Evolutionary conservation across 345 rosid species (phyloP).

Genomic region (Arabis hirsuta): DNA sequence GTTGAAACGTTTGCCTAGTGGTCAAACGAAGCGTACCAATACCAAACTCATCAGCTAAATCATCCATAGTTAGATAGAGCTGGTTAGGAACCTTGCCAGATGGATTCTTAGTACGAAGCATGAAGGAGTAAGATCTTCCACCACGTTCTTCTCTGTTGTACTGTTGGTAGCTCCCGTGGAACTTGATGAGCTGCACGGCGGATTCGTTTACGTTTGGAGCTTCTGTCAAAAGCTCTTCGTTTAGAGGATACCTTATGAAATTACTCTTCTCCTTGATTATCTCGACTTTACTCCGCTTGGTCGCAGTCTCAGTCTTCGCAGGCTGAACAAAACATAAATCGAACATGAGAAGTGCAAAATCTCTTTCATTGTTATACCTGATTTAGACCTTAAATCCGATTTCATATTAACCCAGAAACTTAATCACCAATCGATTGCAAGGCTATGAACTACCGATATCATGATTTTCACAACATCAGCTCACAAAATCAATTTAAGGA

Average conservation of each 20-base stretch:
- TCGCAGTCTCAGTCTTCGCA: conserved; percentile 53
- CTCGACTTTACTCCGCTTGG: conserved; percentile 95
- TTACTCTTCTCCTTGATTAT: conserved; percentile 96
- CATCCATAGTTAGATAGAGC: conserved; percentile 91
- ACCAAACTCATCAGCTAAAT: conserved; percentile 96
- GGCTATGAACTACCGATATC: not conserved
- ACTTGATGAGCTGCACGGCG: conserved; percentile 86
- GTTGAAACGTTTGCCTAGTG: conserved; percentile 97
- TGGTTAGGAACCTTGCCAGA: conserved; percentile 83
- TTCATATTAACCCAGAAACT: not conserved
- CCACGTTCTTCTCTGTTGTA: conserved; percentile 95
- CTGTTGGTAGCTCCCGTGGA: conserved; percentile 99
- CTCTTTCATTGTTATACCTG: not conserved
- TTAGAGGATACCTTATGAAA: conserved; percentile 90
- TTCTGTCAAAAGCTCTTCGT: conserved; percentile 91
- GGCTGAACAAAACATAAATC: conserved; percentile 51
- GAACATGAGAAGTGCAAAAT: conserved; percentile 13
- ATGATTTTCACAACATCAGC: not conserved
- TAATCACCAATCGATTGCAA: not conserved
- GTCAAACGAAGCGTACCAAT: conserved; percentile 94
- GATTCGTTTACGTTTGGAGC: conserved; percentile 86
- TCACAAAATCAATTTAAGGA: not conserved
- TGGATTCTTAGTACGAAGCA: conserved; percentile 97
- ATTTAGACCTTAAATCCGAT: not conserved
- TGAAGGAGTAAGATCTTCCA: conserved; percentile 81